These are phyloP conservation scores for Inonotus hispidus DNA, from an alignment of 1,284 basidiomycete genomes.

Conservation along the genomic window DNA sequence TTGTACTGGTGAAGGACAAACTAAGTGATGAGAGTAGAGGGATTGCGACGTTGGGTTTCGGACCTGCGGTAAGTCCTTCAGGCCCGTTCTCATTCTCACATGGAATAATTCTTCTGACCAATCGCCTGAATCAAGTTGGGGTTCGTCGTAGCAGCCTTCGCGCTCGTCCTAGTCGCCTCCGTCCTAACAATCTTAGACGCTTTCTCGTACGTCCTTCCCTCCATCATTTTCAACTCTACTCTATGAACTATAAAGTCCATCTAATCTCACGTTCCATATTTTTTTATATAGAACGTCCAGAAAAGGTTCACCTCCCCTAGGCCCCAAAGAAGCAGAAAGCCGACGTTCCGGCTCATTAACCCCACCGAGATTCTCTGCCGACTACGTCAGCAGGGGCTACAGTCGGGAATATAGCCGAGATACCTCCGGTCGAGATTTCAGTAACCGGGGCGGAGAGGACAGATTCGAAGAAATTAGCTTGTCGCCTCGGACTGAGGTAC, in stretches of 20 bases:
- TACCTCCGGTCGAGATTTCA: no score
- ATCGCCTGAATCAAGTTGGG: background rate
- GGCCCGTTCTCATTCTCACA: background rate
- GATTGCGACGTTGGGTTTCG: conserved; percentile 1
- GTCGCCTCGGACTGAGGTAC: no score
- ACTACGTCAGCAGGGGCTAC: background rate
- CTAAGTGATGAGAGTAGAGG: background rate
- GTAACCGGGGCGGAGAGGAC: no score
- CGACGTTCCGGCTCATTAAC: background rate
- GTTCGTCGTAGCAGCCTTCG: conserved; percentile 2
- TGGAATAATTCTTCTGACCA: background rate
- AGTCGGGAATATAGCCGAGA: background rate
- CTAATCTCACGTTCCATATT: no score
- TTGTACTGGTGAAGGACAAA: background rate
- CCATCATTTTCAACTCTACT: background rate
- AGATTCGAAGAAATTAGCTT: no score
- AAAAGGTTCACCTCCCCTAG: background rate
- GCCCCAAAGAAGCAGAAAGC: background rate
- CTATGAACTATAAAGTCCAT: background rate
- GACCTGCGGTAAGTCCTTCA: conserved; percentile 9
- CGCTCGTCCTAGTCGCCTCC: conserved; percentile 1
- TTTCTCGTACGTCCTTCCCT: background rate
- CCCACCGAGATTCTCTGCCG: background rate
- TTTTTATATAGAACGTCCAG: background rate
- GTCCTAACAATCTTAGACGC: conserved; percentile 2